Conservation (phyloP, 768 basidiomycete genomes). For the Leccinum barrowsii region DNA sequence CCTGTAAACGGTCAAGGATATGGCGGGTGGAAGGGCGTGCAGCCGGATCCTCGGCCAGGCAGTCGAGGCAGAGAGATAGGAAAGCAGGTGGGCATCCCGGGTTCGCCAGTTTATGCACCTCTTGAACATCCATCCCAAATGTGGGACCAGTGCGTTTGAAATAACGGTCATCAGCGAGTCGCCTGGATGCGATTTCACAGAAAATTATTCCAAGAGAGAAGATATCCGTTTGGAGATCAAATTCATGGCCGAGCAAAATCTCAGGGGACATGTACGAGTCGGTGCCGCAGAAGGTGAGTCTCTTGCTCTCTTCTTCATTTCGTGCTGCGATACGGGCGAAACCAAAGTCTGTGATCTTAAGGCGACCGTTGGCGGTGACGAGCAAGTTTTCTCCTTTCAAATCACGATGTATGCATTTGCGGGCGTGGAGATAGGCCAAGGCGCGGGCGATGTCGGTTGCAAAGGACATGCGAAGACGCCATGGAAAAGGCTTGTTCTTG, state of each 20-base stretch:
- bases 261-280: slow-evolving; percentile 98
- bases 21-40: slow-evolving; percentile 71
- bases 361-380: slow-evolving; percentile 88
- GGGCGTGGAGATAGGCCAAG: slow-evolving; percentile 94
- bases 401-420: slow-evolving; percentile 86
- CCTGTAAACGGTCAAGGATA: slow-evolving; percentile 74
- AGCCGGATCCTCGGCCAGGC: slow-evolving; percentile 61
- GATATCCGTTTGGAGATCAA: slow-evolving; percentile 91
- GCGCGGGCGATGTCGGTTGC: slow-evolving; percentile 93
- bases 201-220: slow-evolving; percentile 93
- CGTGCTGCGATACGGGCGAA: slow-evolving; percentile 93
- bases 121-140: slow-evolving; percentile 73
- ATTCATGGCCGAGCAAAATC: slow-evolving; percentile 86
- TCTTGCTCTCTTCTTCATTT: slow-evolving; percentile 84
- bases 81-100: slow-evolving; percentile 78
- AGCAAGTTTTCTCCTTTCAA: slow-evolving; percentile 97
- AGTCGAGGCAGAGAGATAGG: slow-evolving; percentile 73
- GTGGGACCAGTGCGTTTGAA: slow-evolving; percentile 76
- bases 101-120: slow-evolving; percentile 65
- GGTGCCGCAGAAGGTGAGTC: slow-evolving; percentile 84
- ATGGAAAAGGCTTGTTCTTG: slow-evolving; percentile 79
- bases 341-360: slow-evolving; percentile 99
- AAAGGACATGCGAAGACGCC: slow-evolving; percentile 92
- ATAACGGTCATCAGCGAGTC: slow-evolving; percentile 77
- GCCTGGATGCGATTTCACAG: slow-evolving; percentile 83